phyloP scores from a whole-genome alignment of 2,329 filamentous ascomycete species.

The Drechslerella dactyloides region DNA sequence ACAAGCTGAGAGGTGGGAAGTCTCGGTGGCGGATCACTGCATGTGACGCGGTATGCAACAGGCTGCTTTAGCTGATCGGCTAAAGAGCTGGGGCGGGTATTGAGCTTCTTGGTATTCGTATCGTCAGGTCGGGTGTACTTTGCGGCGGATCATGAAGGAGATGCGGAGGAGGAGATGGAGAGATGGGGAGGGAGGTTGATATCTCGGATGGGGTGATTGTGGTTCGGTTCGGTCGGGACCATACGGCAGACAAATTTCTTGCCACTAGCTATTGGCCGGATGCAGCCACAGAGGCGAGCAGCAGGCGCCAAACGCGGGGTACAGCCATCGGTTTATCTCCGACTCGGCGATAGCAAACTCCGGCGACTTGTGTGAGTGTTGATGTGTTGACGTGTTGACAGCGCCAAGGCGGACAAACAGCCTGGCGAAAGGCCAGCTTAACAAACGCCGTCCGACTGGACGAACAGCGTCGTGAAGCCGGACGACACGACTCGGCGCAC shows the following conservation, averaged over 20 bases:
- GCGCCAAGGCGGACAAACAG: constrained; percentile 11
- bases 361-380: constrained; percentile 14
- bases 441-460: constrained; percentile 22
- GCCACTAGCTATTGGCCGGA: constrained; percentile 5
- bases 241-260: constrained; percentile 33
- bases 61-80: constrained; percentile 38
- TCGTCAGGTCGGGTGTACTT: constrained; percentile 8
- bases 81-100: constrained; percentile 34
- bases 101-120: not conserved
- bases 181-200: constrained; percentile 8
- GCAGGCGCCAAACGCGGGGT: constrained; percentile 25
- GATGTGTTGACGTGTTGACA: constrained; percentile 8
- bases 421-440: constrained; percentile 49
- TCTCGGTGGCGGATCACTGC: constrained; percentile 8
- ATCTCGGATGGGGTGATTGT: constrained; percentile 47
- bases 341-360: constrained; percentile 6
- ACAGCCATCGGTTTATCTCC: constrained; percentile 11
- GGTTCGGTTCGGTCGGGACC: constrained; percentile 24
- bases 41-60: constrained; percentile 20
- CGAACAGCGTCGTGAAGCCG: constrained; percentile 24
- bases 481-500: constrained; percentile 32
- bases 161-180: not conserved
- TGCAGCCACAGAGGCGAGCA: not conserved
- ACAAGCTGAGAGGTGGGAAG: constrained; percentile 6
- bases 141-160: not conserved